Base-by-base conservation (phyloP, 2,329 filamentous ascomycete genomes). In the Fusarium agapanthi region DNA sequence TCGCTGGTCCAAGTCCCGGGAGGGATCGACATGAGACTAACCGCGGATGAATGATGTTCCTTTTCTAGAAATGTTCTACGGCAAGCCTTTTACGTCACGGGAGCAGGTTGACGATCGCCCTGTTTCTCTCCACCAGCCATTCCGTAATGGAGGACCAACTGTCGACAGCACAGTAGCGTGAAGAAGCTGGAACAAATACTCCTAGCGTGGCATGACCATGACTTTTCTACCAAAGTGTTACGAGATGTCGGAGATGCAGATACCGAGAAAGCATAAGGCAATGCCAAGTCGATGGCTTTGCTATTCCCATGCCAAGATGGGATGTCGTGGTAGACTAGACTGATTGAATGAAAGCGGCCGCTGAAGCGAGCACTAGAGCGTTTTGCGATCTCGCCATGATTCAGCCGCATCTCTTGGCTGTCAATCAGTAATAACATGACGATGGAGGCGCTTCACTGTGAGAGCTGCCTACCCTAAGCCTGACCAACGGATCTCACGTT, bases 1-100 rank as follows among this genome's bases (percentile, higher is more conserved):
- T 20, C 40, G 45, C 44, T 32, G 16, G 34, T 24, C 8, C 45
- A 61, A 66, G 26, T 70, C 53, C 57, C 56, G 48, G 16, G 12
- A 41, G 34, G 10, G 71, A 73, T 73, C 71, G 56, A 47, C 71
- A 40, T 14, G 16, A 18, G 18, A 47, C 68, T 65, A 65, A 16
- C 37, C 0, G 8, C 55, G 71, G 70, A 28, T 55, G 48, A n/a
- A 67, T 32, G 13, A 67, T 73, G 32, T 41, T 67, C 71, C 67
- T 32, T 30, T 73, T 73, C 71, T 67, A 68, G 71, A 73, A 73
- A 38, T 37, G 16, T 71, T 74, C 71, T n/a, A 73, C 20, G 16
- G 45, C 47, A 53, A 70, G 48, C 48, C 44, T 38, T 48, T 54
- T 60, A 71, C 70, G 62, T 73, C 71, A 73, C 35, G 18, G 43